phyloP scores from a whole-genome alignment of 2,329 filamentous ascomycete species.

The Leptographium lundbergii region DNA sequence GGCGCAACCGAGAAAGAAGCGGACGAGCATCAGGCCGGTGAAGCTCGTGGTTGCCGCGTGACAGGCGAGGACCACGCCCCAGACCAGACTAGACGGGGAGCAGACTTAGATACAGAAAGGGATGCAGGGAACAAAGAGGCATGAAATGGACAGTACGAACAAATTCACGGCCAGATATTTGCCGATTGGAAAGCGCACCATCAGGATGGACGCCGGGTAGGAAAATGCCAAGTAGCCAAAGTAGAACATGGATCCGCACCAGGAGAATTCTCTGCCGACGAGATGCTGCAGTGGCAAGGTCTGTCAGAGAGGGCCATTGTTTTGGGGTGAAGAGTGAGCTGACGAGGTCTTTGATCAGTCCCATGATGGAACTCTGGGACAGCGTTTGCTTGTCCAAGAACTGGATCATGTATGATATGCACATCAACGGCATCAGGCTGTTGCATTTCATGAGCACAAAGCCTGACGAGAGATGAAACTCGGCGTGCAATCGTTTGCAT shows the following conservation, averaged over 20 bases:
- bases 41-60: neutral
- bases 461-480: neutral
- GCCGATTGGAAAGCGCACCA: conserved; percentile 6
- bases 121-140: neutral
- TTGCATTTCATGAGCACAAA: neutral
- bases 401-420: conserved; percentile 5
- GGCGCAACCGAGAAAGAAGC: conserved; percentile 5
- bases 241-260: conserved; percentile 8
- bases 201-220: conserved; percentile 5
- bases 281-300: neutral
- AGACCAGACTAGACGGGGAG: neutral
- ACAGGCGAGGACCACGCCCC: conserved; percentile 1
- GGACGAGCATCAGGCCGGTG: neutral
- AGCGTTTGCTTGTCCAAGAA: conserved; percentile 6
- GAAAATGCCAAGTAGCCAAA: conserved; percentile 8
- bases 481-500: too few relatives aligned
- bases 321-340: neutral
- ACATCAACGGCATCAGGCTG: conserved; percentile 5
- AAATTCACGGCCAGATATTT: conserved; percentile 8
- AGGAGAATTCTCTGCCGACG: conserved; percentile 5
- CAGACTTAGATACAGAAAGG: neutral
- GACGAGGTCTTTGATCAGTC: neutral
- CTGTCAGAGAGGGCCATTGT: neutral
- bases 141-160: neutral
- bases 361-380: conserved; percentile 1